A percentile compares a stretch with the other conserved stretches of the same genome.
phyloP scores from a whole-genome alignment of 2,329 filamentous ascomycete species.

The Colletotrichum sp. region DNA sequence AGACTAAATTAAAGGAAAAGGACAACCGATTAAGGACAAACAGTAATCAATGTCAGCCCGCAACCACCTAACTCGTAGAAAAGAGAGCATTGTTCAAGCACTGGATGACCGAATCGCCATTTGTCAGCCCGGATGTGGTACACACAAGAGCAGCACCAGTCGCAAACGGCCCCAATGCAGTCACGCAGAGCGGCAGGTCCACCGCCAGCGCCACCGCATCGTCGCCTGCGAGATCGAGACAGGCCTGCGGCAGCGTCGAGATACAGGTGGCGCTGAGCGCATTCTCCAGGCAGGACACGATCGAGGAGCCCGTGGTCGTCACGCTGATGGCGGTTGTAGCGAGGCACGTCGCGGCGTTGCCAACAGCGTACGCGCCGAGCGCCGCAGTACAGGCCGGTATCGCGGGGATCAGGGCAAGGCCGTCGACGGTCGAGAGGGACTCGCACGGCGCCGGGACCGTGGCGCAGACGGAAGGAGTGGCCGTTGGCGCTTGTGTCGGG shows the following conservation, averaged over 20 bases:
- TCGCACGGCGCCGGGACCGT: not conserved
- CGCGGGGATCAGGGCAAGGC: not conserved
- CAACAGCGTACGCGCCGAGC: not conserved
- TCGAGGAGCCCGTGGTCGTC: not conserved
- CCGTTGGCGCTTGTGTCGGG: not conserved
- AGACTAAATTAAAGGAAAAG: too few species aligned
- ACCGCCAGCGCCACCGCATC: not conserved
- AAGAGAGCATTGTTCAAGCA: not conserved
- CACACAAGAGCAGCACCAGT: not conserved
- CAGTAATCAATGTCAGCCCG: not conserved
- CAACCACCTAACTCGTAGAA: not conserved
- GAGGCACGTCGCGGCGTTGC: not conserved
- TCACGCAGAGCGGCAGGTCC: not conserved
- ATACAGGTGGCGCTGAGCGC: not conserved
- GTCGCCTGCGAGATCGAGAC: not conserved
- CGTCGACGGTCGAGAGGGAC: not conserved
- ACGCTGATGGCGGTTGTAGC: not conserved
- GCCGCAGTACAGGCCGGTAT: not conserved
- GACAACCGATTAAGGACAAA: too few species aligned
- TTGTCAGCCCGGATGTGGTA: not conserved
- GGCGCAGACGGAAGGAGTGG: accelerated
- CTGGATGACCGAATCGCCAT: not conserved
- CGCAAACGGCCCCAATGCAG: not conserved
- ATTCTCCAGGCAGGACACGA: not conserved
- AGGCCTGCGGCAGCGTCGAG: not conserved